phyloP scores from a whole-genome alignment of 768 basidiomycete genomes.

The Mycena olivaceomarginata region DNA sequence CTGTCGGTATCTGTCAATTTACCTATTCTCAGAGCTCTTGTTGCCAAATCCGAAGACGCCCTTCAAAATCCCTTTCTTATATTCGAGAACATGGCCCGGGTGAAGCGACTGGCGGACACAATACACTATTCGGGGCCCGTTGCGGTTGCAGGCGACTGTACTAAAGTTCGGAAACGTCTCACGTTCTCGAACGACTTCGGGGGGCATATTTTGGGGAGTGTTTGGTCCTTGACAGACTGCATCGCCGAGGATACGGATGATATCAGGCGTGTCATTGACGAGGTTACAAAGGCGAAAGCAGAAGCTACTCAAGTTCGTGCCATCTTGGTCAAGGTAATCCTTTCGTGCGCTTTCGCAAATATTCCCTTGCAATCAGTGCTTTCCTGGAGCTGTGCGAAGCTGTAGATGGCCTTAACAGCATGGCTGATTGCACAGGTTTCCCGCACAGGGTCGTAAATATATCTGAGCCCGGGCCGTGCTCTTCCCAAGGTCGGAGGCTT shows the following conservation, averaged over 20 bases:
- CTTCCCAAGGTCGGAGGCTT: too few relatives aligned
- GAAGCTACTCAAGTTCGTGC: conserved; percentile 51
- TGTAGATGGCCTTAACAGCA: too few relatives aligned
- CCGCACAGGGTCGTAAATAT: too few relatives aligned
- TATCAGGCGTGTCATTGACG: conserved; percentile 48
- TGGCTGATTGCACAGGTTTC: too few relatives aligned
- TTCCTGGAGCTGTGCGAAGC: too few relatives aligned
- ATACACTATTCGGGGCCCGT: conserved; percentile 49
- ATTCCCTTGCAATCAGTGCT: too few relatives aligned
- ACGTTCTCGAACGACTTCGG: conserved; percentile 52
- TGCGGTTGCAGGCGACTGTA: conserved; percentile 50
- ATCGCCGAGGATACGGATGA: conserved; percentile 49
- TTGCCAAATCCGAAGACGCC: conserved; percentile 47
- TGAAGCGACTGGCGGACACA: conserved; percentile 47
- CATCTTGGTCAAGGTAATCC: conserved; percentile 49
- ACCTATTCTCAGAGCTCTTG: conserved; percentile 18
- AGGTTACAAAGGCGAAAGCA: conserved; percentile 44
- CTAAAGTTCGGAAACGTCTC: conserved; percentile 50
- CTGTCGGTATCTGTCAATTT: too few relatives aligned
- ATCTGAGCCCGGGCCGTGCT: too few relatives aligned
- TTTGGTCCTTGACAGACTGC: conserved; percentile 45
- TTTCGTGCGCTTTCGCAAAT: too few relatives aligned
- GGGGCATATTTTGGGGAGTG: conserved; percentile 46
- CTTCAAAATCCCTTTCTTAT: conserved; percentile 50
- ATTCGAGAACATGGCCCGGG: conserved; percentile 51